A percentile compares a stretch with the other conserved stretches of the same genome.
Conservation (phyloP, 75 land plant genomes). For the Selaginella tamariscina region DNA sequence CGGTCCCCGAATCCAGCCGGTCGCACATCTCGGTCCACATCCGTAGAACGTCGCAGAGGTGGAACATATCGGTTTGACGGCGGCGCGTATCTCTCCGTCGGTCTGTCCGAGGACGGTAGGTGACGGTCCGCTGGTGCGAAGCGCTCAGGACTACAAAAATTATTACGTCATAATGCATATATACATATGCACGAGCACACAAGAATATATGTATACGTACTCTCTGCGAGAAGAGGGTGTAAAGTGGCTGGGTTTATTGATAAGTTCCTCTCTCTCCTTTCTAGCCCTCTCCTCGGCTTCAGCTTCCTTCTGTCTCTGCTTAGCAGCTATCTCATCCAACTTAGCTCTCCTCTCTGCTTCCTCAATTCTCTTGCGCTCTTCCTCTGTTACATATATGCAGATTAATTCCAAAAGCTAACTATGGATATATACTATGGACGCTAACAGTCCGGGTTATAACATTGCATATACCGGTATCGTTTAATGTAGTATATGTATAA, state of each 20-base stretch:
- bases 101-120: background rate
- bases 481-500: background rate
- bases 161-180: conserved; percentile 12
- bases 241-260: conserved; percentile 7
- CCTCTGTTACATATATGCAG: conserved; percentile 43
- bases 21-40: no score
- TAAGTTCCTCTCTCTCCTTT: conserved; percentile 40
- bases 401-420: background rate
- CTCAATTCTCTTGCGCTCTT: conserved; percentile 57
- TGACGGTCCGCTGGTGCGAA: background rate
- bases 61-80: no score
- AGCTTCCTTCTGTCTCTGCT: conserved; percentile 63
- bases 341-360: conserved; percentile 82
- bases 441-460: background rate
- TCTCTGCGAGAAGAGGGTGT: conserved; percentile 28
- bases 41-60: no score
- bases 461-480: background rate
- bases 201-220: no score
- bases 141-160: background rate
- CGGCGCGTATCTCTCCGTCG: background rate
- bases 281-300: conserved; percentile 68
- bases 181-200: no score
- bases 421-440: background rate
- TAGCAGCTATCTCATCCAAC: conserved; percentile 87
- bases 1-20: no score